Evolutionary conservation across 2,329 filamentous ascomycete genomes (phyloP), one percentile per base, ranked within the genome.

Genomic region (Fusarium fujikuroi): DNA sequence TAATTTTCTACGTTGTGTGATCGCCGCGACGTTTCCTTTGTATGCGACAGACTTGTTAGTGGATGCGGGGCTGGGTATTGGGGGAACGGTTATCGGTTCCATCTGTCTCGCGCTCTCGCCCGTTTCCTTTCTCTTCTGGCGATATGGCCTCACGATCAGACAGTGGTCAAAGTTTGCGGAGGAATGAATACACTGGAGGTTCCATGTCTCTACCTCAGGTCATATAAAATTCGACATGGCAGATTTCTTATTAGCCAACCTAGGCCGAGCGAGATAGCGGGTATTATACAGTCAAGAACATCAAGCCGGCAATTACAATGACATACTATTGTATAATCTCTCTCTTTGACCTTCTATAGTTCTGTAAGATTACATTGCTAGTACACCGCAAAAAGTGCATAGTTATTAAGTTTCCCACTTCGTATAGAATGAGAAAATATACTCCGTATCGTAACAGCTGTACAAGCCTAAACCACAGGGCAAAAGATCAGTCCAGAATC

Each of bases 181-280:
- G 3, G 21, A 32, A 3, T 14, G 7, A 49, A 3, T 9, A 1
- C 5, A 9, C 3, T 21, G 2, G 4, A 9, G 0, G 9, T 21
- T 15, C 5, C 1, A 0, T 12, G 9, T 11, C 7, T 49, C 3
- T 12, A 5, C 2, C 16, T 44, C 2, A n/a, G 1, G 8, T 3
- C 28, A 2, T 4, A 7, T 15, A 3, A 23, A 14, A 23, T 3
- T 7, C 0, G 8, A 2, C 16, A 50, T 14, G 11, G 11, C 0
- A 7, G 5, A 19, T 18, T 23, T 2, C 21, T 50, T 9, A 14
- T 9, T 3, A n/a, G 9, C 14, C 0, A 4, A 11, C 9, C 46
- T 6, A n/a, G 9, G 21, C 10, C 0, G 28, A 12, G 7, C 2
- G 10, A n/a, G 28, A 11, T 19, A 1, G 6, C 19, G 9, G 3